A percentile compares a stretch with the other conserved stretches of the same genome.
Evolutionary conservation across 805 yeast species (phyloP).

Genomic region (Cyberlindnera sargentensis): DNA sequence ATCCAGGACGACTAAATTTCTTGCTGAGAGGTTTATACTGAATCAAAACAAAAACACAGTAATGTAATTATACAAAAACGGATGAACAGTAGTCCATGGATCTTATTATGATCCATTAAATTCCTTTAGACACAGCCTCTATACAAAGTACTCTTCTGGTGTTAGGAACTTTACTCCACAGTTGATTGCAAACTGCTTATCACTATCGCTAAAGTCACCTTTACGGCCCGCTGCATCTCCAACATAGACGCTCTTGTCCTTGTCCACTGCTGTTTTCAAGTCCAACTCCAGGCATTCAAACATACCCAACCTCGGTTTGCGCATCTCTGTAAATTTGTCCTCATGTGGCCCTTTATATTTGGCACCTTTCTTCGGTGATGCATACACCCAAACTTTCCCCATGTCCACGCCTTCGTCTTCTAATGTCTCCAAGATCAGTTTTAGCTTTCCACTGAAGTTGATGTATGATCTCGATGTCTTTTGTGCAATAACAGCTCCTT

Average conservation of each 20-base stretch:
- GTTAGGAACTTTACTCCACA: slow-evolving; percentile 46
- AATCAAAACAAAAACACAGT: slow-evolving; percentile 1
- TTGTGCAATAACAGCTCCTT: slow-evolving; percentile 56
- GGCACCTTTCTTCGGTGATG: slow-evolving; percentile 53
- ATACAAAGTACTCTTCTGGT: slow-evolving; percentile 63
- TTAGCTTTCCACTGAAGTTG: slow-evolving; percentile 37
- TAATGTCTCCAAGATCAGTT: slow-evolving; percentile 28
- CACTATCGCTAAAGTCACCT: slow-evolving; percentile 76
- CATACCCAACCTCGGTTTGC: slow-evolving; percentile 83
- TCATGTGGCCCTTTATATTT: slow-evolving; percentile 8
- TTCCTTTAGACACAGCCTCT: background rate
- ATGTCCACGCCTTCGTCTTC: slow-evolving; percentile 20
- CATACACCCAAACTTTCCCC: slow-evolving; percentile 42
- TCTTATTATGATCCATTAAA: slow-evolving; percentile 3
- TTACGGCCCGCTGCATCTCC: slow-evolving; percentile 96
- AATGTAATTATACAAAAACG: slow-evolving; percentile 2
- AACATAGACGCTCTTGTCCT: slow-evolving; percentile 54
- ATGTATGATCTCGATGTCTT: slow-evolving; percentile 28
- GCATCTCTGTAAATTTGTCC: slow-evolving; percentile 26
- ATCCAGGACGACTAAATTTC: slow-evolving; percentile 47
- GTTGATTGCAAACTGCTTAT: slow-evolving; percentile 57
- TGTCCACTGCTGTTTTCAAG: slow-evolving; percentile 19
- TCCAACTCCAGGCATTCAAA: slow-evolving; percentile 47
- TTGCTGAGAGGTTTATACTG: background rate
- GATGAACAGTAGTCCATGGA: slow-evolving; percentile 1